Base-by-base conservation (phyloP, 495 filamentous ascomycete genomes). In the Astrocystis sublimbata region DNA sequence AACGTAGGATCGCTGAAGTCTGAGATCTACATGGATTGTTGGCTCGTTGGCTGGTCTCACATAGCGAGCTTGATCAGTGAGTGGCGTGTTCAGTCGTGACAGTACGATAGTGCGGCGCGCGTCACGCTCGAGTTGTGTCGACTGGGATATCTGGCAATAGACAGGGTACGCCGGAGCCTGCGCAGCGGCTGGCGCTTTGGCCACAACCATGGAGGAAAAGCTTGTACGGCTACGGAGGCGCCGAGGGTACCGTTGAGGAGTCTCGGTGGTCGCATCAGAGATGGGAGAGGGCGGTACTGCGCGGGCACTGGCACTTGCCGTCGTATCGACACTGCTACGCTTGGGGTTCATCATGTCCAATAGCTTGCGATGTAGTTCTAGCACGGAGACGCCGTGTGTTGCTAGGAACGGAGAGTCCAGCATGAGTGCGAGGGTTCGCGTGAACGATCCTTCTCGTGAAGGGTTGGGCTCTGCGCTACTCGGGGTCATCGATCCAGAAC, bases 351-450 rank as follows among this genome's bases (percentile, higher is more conserved):
- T 21, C 19, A 49, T 41, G 26, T 62, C 60, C 4, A 62, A 41
- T n/a, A 62, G 31, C 21, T 62, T 62, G 19, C 60, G 60, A 51
- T 62, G 60, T 0, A 62, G 60, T 19, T 62, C 50, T 1, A 26
- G 50, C 12, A 49, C 31, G 8, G 60, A 55, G n/a, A 62, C 41
- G 15, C 60, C 60, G 4, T 33, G 40, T 1, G 40, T 3, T 1
- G 60, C 50, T 2, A 62, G 50, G 41, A 24, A 43, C 9, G 40
- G 40, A 8, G 60, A 55, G 31, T 62, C 51, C 1, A 62, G 47
- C 60, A 62, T 62, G 2, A 56, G 21, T 0, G 60, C 7, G 0
- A 62, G 41, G 2, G 50, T 62, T 3, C 60, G 38, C 1, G 60
- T 62, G 36, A 62, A 56, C 12, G 60, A 62, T 6, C 28, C 58